Base-by-base conservation (phyloP, 2,329 filamentous ascomycete genomes). In the Alternaria alternata region DNA sequence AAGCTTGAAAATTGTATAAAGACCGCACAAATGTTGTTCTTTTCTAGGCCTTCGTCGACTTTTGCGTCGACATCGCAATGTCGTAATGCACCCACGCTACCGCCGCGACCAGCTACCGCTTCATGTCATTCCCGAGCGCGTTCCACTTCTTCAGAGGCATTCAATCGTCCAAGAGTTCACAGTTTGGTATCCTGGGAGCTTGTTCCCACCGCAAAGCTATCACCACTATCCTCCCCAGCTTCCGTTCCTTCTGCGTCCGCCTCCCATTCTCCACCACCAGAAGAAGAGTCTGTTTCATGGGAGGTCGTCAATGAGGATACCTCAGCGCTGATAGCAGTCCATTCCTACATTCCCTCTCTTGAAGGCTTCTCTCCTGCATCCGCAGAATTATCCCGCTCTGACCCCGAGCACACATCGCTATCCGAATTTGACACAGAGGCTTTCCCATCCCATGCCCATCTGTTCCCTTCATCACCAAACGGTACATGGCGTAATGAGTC, bases 391-490 rank as follows among this genome's bases (percentile, higher is more conserved):
- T 6, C 20, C 1, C 20, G 36, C 20, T 24, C 46, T n/a, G 20
- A 22, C 11, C 46, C 46, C 9, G 46, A 49, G 11, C 11, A 11
- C 20, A 49, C 32, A 18, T 14, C 24, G 18, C 38, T 22, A 7
- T 8, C 39, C 20, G 24, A 30, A 6, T 48, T 62, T 12, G 62
- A 63, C 12, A 54, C 53, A n/a, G 28, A 42, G n/a, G 56, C 61
- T 11, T 69, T 69, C 34, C 60, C 63, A 0, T 8, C 28, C 2
- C 26, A 62, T 11, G 44, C 51, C 1, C 42, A 65, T 42, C 38
- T 63, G 7, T 54, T 66, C 4, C 65, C 60, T 9, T 63, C 52
- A 7, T 53, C 62, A 12, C 42, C 24, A 12, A 68, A 66, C 20
- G 64, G 65, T 5, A 66, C 54, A 9, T 59, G 46, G 54, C 49